Evolutionary conservation across 2,329 filamentous ascomycete genomes (phyloP).

Genomic region (Didymella pinodella): DNA sequence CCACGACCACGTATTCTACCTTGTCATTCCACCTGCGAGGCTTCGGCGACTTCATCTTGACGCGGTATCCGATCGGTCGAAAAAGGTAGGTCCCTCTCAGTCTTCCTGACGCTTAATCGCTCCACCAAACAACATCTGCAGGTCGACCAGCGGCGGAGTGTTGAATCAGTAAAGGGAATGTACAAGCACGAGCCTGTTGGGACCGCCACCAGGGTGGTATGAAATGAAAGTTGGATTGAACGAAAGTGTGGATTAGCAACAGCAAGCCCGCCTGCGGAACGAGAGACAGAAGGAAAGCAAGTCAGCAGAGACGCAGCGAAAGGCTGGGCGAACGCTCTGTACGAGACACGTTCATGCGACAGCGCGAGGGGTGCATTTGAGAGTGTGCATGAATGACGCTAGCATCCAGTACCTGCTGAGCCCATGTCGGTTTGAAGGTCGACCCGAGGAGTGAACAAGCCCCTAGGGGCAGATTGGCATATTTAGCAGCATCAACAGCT

Average conservation of each 20-base stretch:
- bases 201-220: conserved; percentile 41
- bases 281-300: conserved; percentile 45
- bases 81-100: conserved; percentile 43
- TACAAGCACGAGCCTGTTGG: conserved; percentile 46
- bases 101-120: conserved; percentile 44
- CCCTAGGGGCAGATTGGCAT: conserved; percentile 29
- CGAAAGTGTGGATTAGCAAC: conserved; percentile 47
- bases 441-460: conserved; percentile 31
- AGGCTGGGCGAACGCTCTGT: conserved; percentile 48
- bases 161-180: conserved; percentile 9
- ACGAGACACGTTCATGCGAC: conserved; percentile 47
- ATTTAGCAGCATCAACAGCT: conserved; percentile 38
- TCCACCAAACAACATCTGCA: conserved; percentile 49
- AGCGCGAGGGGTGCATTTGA: conserved; percentile 47
- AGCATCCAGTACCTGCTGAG: conserved; percentile 45
- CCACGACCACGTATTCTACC: conserved; percentile 43
- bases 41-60: conserved; percentile 43
- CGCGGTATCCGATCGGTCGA: conserved; percentile 31
- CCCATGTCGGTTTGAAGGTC: conserved; percentile 49
- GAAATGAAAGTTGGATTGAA: conserved; percentile 36
- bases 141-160: conserved; percentile 31
- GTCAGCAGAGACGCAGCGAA: conserved; percentile 44
- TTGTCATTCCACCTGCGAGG: conserved; percentile 29
- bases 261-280: conserved; percentile 50
- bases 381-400: conserved; percentile 49